Percentiles rank a stretch among this genome's conserved stretches.
phyloP scores from a whole-genome alignment of 1,139 yeast genomes.

The Arxiozyma slooffiae region DNA sequence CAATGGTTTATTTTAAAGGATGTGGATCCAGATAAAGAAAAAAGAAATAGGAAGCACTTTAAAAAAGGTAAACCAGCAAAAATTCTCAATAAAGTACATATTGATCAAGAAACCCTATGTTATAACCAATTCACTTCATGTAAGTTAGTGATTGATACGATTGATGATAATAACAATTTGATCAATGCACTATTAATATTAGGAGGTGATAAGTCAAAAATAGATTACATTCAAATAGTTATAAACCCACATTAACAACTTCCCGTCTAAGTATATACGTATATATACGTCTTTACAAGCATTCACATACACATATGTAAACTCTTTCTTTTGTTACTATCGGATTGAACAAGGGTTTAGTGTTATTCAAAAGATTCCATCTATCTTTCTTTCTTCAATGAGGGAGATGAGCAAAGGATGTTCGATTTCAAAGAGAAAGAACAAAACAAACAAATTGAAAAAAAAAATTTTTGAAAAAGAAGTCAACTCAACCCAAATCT shows the following conservation, averaged over 20 bases:
- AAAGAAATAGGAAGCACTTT: background rate
- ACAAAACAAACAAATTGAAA: too few relatives aligned
- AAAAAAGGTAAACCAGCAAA: background rate
- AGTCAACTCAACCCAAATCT: too few relatives aligned
- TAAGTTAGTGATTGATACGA: background rate
- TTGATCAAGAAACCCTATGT: background rate
- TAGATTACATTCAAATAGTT: background rate
- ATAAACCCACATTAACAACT: background rate
- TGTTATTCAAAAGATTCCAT: background rate
- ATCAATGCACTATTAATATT: background rate
- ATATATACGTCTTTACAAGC: too few relatives aligned
- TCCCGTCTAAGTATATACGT: background rate
- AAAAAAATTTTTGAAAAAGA: too few relatives aligned
- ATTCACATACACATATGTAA: background rate
- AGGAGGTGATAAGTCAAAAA: background rate
- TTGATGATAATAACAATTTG: background rate
- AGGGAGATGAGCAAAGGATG: background rate
- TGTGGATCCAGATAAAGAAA: background rate
- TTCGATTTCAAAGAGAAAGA: too few relatives aligned
- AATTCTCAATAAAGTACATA: background rate
- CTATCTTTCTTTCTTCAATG: too few relatives aligned
- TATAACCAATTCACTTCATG: background rate
- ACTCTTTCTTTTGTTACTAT: too few relatives aligned
- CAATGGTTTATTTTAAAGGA: constrained; percentile 5
- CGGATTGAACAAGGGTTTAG: too few relatives aligned